A percentile compares a stretch with the other conserved stretches of the same genome.
Evolutionary conservation across 169 alveolate species (phyloP).

Genomic region (Eimeria sp.): DNA sequence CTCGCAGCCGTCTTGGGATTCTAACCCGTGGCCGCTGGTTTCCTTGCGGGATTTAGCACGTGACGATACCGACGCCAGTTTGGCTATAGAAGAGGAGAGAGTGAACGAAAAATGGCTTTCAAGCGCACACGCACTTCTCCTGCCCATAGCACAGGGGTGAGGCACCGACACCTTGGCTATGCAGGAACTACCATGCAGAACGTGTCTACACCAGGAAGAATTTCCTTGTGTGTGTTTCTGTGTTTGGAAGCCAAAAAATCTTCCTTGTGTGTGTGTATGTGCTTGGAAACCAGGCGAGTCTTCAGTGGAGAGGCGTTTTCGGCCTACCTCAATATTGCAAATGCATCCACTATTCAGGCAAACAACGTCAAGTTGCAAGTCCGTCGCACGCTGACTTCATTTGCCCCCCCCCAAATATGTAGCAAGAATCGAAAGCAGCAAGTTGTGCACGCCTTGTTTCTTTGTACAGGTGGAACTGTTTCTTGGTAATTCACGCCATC

Average conservation of each 20-base stretch:
- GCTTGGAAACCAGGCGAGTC: slow-evolving; percentile 40
- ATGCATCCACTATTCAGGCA: slow-evolving; percentile 69
- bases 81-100: slow-evolving; percentile 28
- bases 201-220: neutral
- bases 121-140: slow-evolving; percentile 73
- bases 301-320: slow-evolving; percentile 79
- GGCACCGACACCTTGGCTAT: neutral
- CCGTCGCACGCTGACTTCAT: neutral
- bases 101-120: slow-evolving; percentile 38
- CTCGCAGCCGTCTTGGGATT: slow-evolving; percentile 75
- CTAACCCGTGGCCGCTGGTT: slow-evolving; percentile 74
- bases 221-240: neutral
- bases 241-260: too few species aligned
- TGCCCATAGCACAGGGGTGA: slow-evolving; percentile 79
- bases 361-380: slow-evolving; percentile 74
- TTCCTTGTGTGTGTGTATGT: neutral
- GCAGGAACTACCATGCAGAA: neutral
- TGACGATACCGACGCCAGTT: neutral
- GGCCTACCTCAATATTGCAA: slow-evolving; percentile 76
- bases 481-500: slow-evolving; percentile 45
- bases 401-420: neutral
- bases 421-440: neutral
- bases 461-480: slow-evolving; percentile 71
- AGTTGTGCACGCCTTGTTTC: neutral
- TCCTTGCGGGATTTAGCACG: slow-evolving; percentile 14